These are phyloP conservation scores for Xylariaceae sp. DNA, from an alignment of 2,329 filamentous ascomycete genomes.

Conservation along the genomic window DNA sequence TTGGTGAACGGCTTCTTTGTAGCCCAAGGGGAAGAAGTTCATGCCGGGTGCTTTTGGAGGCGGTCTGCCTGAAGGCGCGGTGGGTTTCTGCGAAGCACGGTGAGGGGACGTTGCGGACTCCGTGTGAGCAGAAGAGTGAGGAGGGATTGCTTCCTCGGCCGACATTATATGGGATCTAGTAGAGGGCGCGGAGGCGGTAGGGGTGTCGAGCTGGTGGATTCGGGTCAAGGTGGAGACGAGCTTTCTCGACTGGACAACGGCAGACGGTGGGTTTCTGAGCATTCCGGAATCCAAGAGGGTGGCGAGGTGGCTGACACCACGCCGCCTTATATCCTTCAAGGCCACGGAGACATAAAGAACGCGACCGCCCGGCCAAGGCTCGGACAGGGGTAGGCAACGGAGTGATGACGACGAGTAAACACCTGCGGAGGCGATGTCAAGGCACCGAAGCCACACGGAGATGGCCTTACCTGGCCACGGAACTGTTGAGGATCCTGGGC, in stretches of 20 bases:
- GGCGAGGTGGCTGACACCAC: constrained; percentile 26
- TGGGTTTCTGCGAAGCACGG: constrained; percentile 27
- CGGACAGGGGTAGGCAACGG: not conserved
- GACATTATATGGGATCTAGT: constrained; percentile 22
- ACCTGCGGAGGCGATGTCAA: not conserved
- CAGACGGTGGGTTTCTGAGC: constrained; percentile 43
- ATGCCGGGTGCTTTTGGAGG: constrained; percentile 32
- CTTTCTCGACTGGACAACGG: constrained; percentile 42
- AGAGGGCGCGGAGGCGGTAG: constrained; percentile 3
- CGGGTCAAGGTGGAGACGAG: constrained; percentile 33
- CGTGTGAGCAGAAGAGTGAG: constrained; percentile 27
- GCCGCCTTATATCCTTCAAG: constrained; percentile 24
- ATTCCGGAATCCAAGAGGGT: constrained; percentile 36
- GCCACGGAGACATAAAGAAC: constrained; percentile 20
- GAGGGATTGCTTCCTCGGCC: constrained; percentile 29
- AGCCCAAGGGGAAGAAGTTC: constrained; percentile 76
- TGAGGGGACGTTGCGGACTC: too few relatives aligned
- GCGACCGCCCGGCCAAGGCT: constrained; percentile 10
- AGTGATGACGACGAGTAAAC: constrained; percentile 9
- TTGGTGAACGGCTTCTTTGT: constrained; percentile 87
- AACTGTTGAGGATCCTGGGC: not conserved
- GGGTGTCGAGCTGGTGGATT: constrained; percentile 24
- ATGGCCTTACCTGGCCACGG: not conserved
- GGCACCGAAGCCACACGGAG: too few relatives aligned
- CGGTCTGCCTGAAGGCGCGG: constrained; percentile 26